Conservation (phyloP, 108 stramenopile species). For the Cyclotella baltica region DNA sequence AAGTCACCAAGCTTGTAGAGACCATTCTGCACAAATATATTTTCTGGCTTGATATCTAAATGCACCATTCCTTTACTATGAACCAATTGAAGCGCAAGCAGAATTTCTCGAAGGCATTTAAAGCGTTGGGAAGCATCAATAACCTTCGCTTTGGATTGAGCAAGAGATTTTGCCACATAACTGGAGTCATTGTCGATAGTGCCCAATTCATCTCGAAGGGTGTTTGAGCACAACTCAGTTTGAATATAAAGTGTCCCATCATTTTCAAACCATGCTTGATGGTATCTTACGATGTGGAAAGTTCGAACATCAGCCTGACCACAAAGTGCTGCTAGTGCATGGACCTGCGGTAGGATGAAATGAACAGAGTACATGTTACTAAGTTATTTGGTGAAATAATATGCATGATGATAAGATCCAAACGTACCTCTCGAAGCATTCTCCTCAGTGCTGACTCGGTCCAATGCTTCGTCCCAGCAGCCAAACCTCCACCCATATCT, state of each 20-base stretch:
- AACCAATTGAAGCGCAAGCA: constrained; percentile 64
- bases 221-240: constrained; percentile 52
- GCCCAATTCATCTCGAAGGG: constrained; percentile 50
- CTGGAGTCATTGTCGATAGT: background rate
- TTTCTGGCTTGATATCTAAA: constrained; percentile 76
- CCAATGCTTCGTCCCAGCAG: constrained; percentile 43
- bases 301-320: constrained; percentile 49
- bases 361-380: background rate
- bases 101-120: constrained; percentile 61
- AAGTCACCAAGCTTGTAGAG: constrained; percentile 77
- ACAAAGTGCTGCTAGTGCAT: constrained; percentile 53
- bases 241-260: constrained; percentile 58
- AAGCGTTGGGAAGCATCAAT: constrained; percentile 30
- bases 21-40: constrained; percentile 69
- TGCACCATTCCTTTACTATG: constrained; percentile 66
- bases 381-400: background rate
- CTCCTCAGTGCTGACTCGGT: constrained; percentile 45
- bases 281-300: constrained; percentile 61
- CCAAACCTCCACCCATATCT: background rate
- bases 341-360: constrained; percentile 65
- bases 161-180: background rate
- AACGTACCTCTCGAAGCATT: constrained; percentile 79
- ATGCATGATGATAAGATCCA: background rate
- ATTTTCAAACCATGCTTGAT: constrained; percentile 60
- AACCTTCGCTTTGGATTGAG: background rate